Evolutionary conservation across 441 rosid genomes (phyloP).

Genomic region (Croton laevigatus): DNA sequence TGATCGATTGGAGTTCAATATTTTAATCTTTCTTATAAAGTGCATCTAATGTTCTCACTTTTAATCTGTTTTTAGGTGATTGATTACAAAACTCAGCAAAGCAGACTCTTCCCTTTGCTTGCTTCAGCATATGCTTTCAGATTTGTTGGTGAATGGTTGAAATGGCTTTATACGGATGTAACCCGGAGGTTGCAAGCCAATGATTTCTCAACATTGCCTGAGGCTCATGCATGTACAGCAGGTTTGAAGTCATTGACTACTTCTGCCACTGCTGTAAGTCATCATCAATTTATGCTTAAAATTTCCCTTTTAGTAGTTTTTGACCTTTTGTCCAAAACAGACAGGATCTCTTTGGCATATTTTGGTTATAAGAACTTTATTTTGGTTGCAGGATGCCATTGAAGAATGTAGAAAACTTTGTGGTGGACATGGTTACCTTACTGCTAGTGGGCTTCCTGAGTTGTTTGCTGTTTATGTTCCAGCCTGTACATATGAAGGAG

Average conservation of each 20-base stretch:
- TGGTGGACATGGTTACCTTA: constrained; percentile 97
- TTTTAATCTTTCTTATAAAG: constrained; percentile 9
- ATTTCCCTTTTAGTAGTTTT: not conserved
- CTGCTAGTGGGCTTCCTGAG: constrained; percentile 94
- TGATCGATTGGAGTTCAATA: constrained; percentile 3
- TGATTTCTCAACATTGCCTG: constrained; percentile 92
- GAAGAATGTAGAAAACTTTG: constrained; percentile 97
- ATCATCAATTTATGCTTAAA: constrained; percentile 14
- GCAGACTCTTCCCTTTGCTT: constrained; percentile 90
- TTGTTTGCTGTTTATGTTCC: constrained; percentile 91
- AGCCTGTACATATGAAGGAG: constrained; percentile 97
- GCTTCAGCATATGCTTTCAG: constrained; percentile 98
- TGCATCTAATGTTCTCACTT: constrained; percentile 19
- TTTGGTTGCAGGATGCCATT: constrained; percentile 72
- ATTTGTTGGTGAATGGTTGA: constrained; percentile 96
- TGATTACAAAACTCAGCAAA: constrained; percentile 95
- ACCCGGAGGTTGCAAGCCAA: constrained; percentile 73
- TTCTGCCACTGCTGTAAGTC: constrained; percentile 79
- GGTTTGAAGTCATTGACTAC: constrained; percentile 97
- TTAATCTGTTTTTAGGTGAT: constrained; percentile 60
- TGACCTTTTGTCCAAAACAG: not conserved
- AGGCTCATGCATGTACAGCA: constrained; percentile 98
- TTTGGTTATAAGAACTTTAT: constrained; percentile 10
- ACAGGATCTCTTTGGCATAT: not conserved
- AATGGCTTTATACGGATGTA: constrained; percentile 87